Evolutionary conservation across 306 rosid species (phyloP).

Genomic region (Clitoria ternatea): DNA sequence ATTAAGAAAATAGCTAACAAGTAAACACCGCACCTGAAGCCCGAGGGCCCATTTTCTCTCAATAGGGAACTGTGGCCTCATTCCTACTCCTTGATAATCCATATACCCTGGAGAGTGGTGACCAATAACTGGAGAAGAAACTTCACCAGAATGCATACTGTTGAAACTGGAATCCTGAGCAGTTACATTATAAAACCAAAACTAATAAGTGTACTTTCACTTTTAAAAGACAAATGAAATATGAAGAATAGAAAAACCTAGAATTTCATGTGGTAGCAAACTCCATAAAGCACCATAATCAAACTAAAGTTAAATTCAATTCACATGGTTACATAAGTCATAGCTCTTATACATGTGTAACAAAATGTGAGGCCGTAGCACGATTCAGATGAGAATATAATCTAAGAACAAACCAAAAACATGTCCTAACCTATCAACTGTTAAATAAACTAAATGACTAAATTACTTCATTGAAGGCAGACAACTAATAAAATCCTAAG

Average conservation of each 20-base stretch:
- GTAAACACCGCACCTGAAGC: constrained; percentile 70
- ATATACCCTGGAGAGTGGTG: constrained; percentile 66
- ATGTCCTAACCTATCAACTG: background rate
- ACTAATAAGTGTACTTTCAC: constrained; percentile 17
- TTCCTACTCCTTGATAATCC: constrained; percentile 62
- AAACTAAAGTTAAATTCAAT: constrained; percentile 16
- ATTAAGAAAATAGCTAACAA: constrained; percentile 2
- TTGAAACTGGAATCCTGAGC: constrained; percentile 62
- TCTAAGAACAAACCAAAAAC: background rate
- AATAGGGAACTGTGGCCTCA: constrained; percentile 63
- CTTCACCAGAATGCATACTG: constrained; percentile 46
- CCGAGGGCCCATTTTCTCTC: constrained; percentile 99
- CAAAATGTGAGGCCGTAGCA: background rate
- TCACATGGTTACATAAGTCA: background rate
- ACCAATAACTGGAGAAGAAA: constrained; percentile 58
- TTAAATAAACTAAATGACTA: background rate
- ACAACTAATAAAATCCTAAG: background rate
- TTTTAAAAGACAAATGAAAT: background rate
- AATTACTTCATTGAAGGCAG: constrained; percentile 13
- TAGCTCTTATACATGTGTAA: background rate
- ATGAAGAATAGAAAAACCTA: constrained; percentile 13
- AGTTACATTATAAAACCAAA: constrained; percentile 23
- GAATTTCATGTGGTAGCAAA: constrained; percentile 10
- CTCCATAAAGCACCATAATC: constrained; percentile 10
- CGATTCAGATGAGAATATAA: background rate